Base-by-base conservation (phyloP, 352 stramenopile species). In the Thalassiosira oceanica region DNA sequence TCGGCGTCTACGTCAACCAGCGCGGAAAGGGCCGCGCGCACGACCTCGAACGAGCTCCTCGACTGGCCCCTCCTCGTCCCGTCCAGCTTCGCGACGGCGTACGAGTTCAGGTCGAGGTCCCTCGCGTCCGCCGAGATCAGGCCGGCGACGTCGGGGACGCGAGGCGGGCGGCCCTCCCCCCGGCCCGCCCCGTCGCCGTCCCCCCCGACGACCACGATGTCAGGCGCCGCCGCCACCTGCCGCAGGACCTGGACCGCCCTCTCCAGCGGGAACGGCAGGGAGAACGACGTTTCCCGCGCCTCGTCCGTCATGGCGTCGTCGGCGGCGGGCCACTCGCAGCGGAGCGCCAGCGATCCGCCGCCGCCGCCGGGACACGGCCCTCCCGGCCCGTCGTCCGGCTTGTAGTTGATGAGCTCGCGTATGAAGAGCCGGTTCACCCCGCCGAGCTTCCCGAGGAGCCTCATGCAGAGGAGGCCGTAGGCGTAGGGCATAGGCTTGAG, bases 401-500 rank as follows among this genome's bases (percentile, higher is more conserved):
- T 61, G 10, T 72, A 52, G 29, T 69, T 50, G 39, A 87, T 74
- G 16, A 84, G 48, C 7, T 94, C 78, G 81, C 90, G 15, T 80
- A 98, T 45, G 93, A 93, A 85, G 88, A 96, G 29, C 84, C 91
- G 73, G 94, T 98, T 89, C 28, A 91, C 91, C 7, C 96, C 96
- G 31, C 96, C 96, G 39, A 99, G 93, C 78, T 99, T 99, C 35
- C 96, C 96, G 13, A 99, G 68, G 23, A 98, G 46, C 31, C 78
- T 48, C 51, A 84, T 44, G 23, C 58, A 75, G 0, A 84, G 28
- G 23, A 98, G 88, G 0, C 96, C 96, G 65, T 98, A 98, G 26
- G 94, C 93, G 75, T 98, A 98, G n/a, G 96, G 96, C 5, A 93
- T 93, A 20, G 96, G 95, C 36, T 95, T 89, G 24, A 99, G 72